Conservation (phyloP, 306 rosid genomes). For the Medicago truncatula region DNA sequence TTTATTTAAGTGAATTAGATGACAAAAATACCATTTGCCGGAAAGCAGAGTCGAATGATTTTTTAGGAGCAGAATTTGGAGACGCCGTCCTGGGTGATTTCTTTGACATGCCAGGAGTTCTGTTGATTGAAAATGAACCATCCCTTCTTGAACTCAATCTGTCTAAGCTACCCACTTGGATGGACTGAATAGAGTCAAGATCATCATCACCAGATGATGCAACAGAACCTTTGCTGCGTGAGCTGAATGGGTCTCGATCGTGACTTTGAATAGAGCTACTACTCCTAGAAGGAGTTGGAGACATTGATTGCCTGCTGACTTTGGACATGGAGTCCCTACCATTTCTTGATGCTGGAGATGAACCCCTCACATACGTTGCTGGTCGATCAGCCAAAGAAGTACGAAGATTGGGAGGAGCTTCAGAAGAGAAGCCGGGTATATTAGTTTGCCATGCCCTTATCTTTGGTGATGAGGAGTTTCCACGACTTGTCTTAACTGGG, state of each 20-base stretch:
- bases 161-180: conserved; percentile 68
- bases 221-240: conserved; percentile 78
- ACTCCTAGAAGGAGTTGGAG: conserved; percentile 84
- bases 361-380: conserved; percentile 82
- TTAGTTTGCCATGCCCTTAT: conserved; percentile 85
- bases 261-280: conserved; percentile 74
- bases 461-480: conserved; percentile 89
- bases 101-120: conserved; percentile 62
- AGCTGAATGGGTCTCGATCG: conserved; percentile 76
- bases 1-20: conserved; percentile 12
- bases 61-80: conserved; percentile 75
- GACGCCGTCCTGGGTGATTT: conserved; percentile 60
- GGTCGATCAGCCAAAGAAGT: conserved; percentile 87
- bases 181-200: conserved; percentile 75
- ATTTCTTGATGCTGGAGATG: conserved; percentile 82
- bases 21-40: conserved; percentile 73
- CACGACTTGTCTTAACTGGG: conserved; percentile 68
- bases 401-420: conserved; percentile 86
- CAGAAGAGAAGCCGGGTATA: conserved; percentile 87
- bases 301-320: conserved; percentile 70
- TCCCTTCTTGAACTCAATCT: conserved; percentile 58
- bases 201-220: conserved; percentile 88
- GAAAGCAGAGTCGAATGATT: conserved; percentile 71
- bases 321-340: conserved; percentile 65
- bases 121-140: conserved; percentile 57